Base-by-base conservation (phyloP, 108 stramenopile species). In the Schizochytrium sp. region DNA sequence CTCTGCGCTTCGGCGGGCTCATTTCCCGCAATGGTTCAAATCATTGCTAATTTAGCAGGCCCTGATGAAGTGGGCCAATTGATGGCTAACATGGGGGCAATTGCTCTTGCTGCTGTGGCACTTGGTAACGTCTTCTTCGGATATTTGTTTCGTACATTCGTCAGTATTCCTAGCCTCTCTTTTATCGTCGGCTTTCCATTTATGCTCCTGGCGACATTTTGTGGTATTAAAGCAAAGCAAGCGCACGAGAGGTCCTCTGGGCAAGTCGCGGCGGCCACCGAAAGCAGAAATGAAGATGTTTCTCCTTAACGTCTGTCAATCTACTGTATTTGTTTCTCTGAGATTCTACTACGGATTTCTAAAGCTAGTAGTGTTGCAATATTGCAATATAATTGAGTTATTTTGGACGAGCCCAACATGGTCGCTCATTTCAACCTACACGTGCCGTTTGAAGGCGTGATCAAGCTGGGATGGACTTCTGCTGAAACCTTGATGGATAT, bases 71-170 rank as follows among this genome's bases (percentile, higher is more conserved):
- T 55, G 12, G 76, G 76, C 47, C 50, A 83, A 42, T 28, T 83
- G 13, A n/a, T 83, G 7, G 76, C 76, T 38, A 83, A 83, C 53
- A 83, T 55, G 47, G 76, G 76, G 8, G 76, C 76, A 40, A 28
- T 83, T 53, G 12, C 50, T 17, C 76, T 83, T n/a, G 76, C 76
- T 5, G 76, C 76, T 5, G 76, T 83, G 15, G 76, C 76, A 13
- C 76, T 83, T 40, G 76, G 76, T 10, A 83, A 83, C 2, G 47
- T 83, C 50, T 49, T 83, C 50, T 83, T 19, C 28, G 76, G 76
- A 47, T 55, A 55, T 83, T n/a, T 83, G 50, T 83, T 83, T 42
- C 64, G 64, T 44, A 69, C 64, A 8, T 69, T 69, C 44, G 42
- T 44, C 0, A 7, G 44, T 8, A 38, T 69, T 7, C 64, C 64